These are phyloP conservation scores for Podospora comata DNA, from an alignment of 495 filamentous ascomycete genomes.

Conservation along the genomic window DNA sequence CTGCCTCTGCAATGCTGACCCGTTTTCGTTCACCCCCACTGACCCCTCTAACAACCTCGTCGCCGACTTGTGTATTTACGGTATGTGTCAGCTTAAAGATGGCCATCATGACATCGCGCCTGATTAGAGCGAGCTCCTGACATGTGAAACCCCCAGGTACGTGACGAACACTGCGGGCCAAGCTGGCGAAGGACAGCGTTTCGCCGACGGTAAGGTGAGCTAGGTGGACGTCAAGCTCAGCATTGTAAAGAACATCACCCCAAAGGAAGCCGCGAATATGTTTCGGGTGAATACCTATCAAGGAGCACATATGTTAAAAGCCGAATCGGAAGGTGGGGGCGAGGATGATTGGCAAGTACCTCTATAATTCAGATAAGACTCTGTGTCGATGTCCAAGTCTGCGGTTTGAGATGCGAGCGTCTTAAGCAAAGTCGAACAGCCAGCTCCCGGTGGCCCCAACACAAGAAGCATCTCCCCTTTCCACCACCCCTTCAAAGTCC, in stretches of 20 bases:
- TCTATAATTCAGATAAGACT: neutral
- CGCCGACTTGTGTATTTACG: slow-evolving; percentile 72
- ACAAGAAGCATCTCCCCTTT: neutral
- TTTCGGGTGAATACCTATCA: neutral
- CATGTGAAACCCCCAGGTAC: neutral
- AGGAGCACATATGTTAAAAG: too few relatives aligned
- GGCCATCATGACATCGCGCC: slow-evolving; percentile 3
- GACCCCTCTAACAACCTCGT: slow-evolving; percentile 71
- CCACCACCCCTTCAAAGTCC: neutral
- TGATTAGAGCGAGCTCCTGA: neutral
- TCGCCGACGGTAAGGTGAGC: neutral
- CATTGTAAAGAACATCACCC: neutral
- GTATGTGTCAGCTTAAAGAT: slow-evolving; percentile 54
- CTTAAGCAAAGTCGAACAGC: slow-evolving; percentile 2
- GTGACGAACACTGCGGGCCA: neutral
- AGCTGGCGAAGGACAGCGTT: neutral
- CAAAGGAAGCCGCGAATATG: neutral
- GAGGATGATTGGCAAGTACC: neutral
- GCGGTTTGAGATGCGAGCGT: neutral
- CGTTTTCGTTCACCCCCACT: slow-evolving; percentile 57
- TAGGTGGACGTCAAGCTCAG: neutral
- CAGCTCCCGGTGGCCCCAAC: neutral
- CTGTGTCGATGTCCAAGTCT: too few relatives aligned
- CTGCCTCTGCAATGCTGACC: slow-evolving; percentile 49
- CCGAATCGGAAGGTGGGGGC: too few relatives aligned